Base-by-base conservation (phyloP, 306 rosid species). In the Medicago truncatula region DNA sequence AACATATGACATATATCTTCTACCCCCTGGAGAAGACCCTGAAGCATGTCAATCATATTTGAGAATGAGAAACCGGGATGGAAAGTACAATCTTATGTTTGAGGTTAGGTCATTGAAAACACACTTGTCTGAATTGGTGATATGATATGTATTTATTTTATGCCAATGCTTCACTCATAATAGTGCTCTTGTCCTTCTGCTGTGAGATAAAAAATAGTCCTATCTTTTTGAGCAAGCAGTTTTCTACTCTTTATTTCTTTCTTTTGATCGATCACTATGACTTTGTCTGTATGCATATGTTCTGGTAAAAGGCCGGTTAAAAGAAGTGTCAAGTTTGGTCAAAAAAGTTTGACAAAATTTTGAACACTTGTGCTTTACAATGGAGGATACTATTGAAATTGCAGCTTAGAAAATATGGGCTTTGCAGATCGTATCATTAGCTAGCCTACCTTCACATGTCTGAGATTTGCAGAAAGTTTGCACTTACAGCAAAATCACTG, bases 11-110 rank as follows among this genome's bases (percentile, higher is more conserved):
- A 95, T 95, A 71, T 95, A 89, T 89, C 99, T 95, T 71, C 88
- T 95, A 71, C 99, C 99, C 50, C 99, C 99, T 2, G 99, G 99
- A 18, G 99, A 95, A 87, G 99, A 95, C 84, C 96, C 97, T 79
- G 99, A 95, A 88, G 99, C 96, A 25, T 95, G 99, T 74, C 99
- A 95, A 84, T 95, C 99, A 14, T 95, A 95, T 89, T 86, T 95
- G 74, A 92, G 99, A 85, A 95, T 95, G 99, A 89, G 99, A 89
- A 95, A 95, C 82, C 88, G 97, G 76, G 99, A 95, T 79, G 99
- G 99, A 4, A 95, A 92, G 81, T 95, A 92, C 93, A 95, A 90
- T 87, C 99, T 95, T 76, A 95, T 95, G 99, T 95, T 95, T 82
- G 99, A 95, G 99, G 99, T 95, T 75, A 60, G 81, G 61, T 57